Evolutionary conservation across 768 basidiomycete species (phyloP).

Genomic region (Xerocomus potaroensis): DNA sequence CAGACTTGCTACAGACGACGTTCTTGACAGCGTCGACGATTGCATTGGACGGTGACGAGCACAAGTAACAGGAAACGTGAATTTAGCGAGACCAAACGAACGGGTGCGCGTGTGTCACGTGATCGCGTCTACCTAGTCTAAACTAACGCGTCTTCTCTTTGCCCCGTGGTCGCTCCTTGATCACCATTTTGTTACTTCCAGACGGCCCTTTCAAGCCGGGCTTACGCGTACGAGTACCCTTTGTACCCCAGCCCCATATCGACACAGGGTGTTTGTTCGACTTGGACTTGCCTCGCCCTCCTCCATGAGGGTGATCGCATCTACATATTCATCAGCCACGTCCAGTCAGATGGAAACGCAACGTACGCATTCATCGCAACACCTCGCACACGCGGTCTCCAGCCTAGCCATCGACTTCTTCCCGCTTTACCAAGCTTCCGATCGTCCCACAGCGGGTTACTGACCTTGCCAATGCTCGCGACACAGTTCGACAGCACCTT

Average conservation of each 20-base stretch:
- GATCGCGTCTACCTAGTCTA: constrained; percentile 10
- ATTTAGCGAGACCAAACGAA: constrained; percentile 26
- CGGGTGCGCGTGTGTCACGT: constrained; percentile 30
- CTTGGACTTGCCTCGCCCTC: constrained; percentile 97
- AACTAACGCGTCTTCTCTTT: constrained; percentile 37
- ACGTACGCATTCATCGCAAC: constrained; percentile 94
- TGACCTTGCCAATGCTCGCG: constrained; percentile 89
- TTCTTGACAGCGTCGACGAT: constrained; percentile 41
- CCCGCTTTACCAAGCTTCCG: constrained; percentile 89
- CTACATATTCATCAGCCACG: constrained; percentile 34
- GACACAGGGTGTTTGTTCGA: constrained; percentile 92
- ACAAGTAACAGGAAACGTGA: not conserved
- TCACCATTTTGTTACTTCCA: constrained; percentile 85
- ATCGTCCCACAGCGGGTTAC: constrained; percentile 87
- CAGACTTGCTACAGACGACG: constrained; percentile 53
- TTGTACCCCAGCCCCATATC: constrained; percentile 89
- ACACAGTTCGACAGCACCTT: constrained; percentile 75
- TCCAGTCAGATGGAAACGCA: not conserved
- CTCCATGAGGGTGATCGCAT: constrained; percentile 91
- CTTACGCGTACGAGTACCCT: constrained; percentile 89
- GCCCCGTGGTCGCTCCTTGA: constrained; percentile 81
- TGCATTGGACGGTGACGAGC: constrained; percentile 14
- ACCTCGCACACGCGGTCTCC: constrained; percentile 84
- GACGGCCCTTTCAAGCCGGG: constrained; percentile 89
- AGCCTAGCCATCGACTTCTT: constrained; percentile 79